phyloP scores from a whole-genome alignment of 441 rosid genomes.

The Jatropha podagrica region DNA sequence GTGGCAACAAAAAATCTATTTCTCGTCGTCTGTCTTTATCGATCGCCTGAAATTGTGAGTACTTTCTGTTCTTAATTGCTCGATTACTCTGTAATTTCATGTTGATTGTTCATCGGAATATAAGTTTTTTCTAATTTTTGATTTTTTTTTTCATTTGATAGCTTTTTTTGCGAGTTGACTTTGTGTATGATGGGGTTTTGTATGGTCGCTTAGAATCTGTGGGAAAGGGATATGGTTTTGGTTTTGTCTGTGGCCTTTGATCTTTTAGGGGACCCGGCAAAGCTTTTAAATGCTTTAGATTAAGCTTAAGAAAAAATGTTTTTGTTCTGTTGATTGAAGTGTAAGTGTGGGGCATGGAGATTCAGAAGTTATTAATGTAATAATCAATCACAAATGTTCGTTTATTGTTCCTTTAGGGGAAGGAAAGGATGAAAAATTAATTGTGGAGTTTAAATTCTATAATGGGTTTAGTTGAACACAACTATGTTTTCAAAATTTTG shows the following conservation, averaged over 20 bases:
- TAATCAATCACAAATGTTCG: not conserved
- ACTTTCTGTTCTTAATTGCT: not conserved
- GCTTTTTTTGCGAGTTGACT: not conserved
- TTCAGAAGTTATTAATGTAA: too few species aligned
- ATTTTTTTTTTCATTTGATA: not conserved
- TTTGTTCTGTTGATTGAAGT: not conserved
- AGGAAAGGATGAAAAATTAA: not conserved
- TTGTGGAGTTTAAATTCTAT: not conserved
- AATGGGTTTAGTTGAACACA: not conserved
- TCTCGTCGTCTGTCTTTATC: not conserved
- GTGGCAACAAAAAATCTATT: not conserved
- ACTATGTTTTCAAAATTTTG: not conserved
- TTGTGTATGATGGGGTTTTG: constrained; percentile 6
- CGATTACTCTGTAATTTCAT: not conserved
- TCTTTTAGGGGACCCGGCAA: not conserved
- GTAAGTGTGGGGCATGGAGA: not conserved
- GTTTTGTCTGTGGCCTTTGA: not conserved
- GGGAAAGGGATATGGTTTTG: not conserved
- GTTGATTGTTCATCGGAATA: not conserved
- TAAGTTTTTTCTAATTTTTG: not conserved
- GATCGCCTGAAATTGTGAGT: constrained; percentile 6
- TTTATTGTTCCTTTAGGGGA: not conserved
- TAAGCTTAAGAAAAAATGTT: not conserved
- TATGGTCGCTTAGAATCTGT: constrained; percentile 18
- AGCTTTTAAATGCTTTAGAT: not conserved